phyloP scores from a whole-genome alignment of 1,139 yeast genomes.

The Debaryomyces coudertii region DNA sequence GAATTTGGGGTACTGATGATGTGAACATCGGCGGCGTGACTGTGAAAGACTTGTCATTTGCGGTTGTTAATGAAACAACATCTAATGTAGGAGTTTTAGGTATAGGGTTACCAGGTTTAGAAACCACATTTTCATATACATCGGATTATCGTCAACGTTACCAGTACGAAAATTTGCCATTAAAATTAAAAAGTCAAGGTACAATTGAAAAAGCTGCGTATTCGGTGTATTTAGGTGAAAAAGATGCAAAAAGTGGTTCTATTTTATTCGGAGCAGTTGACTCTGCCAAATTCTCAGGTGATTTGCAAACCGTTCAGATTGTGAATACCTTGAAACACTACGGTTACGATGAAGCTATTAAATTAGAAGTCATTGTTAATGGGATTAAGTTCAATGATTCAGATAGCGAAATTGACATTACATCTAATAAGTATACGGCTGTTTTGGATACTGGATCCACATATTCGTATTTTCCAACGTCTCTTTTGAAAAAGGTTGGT shows the following conservation, averaged over 20 bases:
- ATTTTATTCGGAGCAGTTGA: slow-evolving; percentile 57
- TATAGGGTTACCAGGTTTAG: slow-evolving; percentile 57
- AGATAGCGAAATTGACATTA: slow-evolving; percentile 16
- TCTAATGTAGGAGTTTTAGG: slow-evolving; percentile 55
- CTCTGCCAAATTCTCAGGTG: slow-evolving; percentile 47
- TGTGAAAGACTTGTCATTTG: slow-evolving; percentile 53
- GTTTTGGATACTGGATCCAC: slow-evolving; percentile 50
- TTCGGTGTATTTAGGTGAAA: slow-evolving; percentile 44
- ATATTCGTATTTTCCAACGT: slow-evolving; percentile 36
- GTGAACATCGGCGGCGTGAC: slow-evolving; percentile 42
- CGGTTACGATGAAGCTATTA: slow-evolving; percentile 27
- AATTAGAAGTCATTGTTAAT: slow-evolving; percentile 31
- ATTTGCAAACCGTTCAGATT: slow-evolving; percentile 34
- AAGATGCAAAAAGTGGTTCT: slow-evolving; percentile 32
- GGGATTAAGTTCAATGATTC: slow-evolving; percentile 20
- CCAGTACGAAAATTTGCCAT: slow-evolving; percentile 35
- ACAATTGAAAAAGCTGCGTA: slow-evolving; percentile 53
- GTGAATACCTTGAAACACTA: slow-evolving; percentile 23
- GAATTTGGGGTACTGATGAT: slow-evolving; percentile 57
- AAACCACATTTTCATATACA: slow-evolving; percentile 32
- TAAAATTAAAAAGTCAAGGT: slow-evolving; percentile 40
- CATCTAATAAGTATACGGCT: slow-evolving; percentile 29
- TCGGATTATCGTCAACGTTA: slow-evolving; percentile 13
- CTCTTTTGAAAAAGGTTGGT: slow-evolving; percentile 31
- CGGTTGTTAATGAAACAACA: slow-evolving; percentile 48